Evolutionary conservation across 495 filamentous ascomycete genomes (phyloP), one percentile per base, ranked within the genome.

Genomic region (Polyplosphaeria fusca): DNA sequence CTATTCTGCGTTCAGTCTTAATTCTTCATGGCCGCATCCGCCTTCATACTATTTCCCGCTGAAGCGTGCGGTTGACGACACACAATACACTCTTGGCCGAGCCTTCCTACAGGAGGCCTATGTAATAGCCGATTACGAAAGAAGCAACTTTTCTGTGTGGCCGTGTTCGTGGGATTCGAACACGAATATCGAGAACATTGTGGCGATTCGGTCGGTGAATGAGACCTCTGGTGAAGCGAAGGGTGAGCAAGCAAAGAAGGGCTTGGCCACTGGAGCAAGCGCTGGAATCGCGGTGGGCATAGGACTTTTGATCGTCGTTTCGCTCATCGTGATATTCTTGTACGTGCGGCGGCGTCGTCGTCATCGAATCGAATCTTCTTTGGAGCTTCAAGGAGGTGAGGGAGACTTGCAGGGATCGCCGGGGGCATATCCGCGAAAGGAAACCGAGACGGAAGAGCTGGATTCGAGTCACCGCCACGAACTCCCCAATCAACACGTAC

Each of bases 91-190:
- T 0, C 70, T 83, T 0, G 80, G 80, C 7, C 71, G 80, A 14
- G 70, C 73, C 14, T 82, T 83, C 48, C 62, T 82, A 9, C 80
- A 83, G 65, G 79, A 82, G 72, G 75, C 79, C 49, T 79, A 77
- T 59, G 65, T 77, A 12, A 71, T 71, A 0, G 73, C 68, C 0
- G 72, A 79, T 60, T 78, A 76, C 45, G 73, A 79, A 24, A 68
- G 70, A 16, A 52, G 58, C 14, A 71, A 68, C 1, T 78, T 79
- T 59, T 74, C 74, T 46, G 67, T 80, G 0, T 73, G 69, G 4
- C 73, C 75, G 24, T 61, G 63, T 25, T 88, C 67, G 86, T 90
- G 57, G 83, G 86, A 19, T 70, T 87, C 19, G 74, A 78, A 50
- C 74, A 71, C 45, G 72, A 77, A 22, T 67, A 71, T 4, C 16